Evolutionary conservation across 441 rosid genomes (phyloP), one percentile per base, ranked within the genome.

Genomic region (Adansonia gregorii): DNA sequence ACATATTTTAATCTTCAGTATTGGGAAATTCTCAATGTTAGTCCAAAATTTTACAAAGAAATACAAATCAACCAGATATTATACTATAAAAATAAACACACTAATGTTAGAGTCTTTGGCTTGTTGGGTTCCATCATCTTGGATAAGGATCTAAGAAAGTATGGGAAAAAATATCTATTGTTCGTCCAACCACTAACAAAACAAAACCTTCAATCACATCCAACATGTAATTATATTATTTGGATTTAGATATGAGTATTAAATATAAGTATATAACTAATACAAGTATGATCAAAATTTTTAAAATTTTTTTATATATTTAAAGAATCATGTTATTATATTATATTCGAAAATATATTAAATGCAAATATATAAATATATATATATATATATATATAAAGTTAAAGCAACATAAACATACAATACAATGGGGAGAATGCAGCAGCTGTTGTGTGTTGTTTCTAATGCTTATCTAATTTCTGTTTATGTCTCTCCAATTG

Each of bases 121-220:
- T 52, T 45, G 70, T 8, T 49, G 58, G 27, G 20, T 43, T 72
- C 51, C 46, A 56, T 73, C 75, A 74, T 8, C 39, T 74, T 59
- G 84, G 87, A 84, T 79, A 85, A 79, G 86, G 84, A 86, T 77
- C 66, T 11, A 82, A 77, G 78, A 46, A 48, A 75, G 89, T 27
- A 86, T 86, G 93, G 90, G 83, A 41, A 58, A 75, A 58, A 82
- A 71, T 84, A 78, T 77, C 55, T 2, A 59, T 46, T 87, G 88
- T 83, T 82, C 35, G 46, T 84, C 84, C 91, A 87, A 88, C 90
- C 84, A 90, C 90, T 83, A 76, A 82, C 91, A 88, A 83, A 81
- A 74, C 85, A 80, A 80, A 82, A 72, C 39, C 82, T 78, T 75
- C 83, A 78, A 67, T 79, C 74, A 31, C 35, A 2, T 31, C 72